Evolutionary conservation across 176 grass and related monocot genomes (phyloP).

Genomic region (Saccharum spontaneum): DNA sequence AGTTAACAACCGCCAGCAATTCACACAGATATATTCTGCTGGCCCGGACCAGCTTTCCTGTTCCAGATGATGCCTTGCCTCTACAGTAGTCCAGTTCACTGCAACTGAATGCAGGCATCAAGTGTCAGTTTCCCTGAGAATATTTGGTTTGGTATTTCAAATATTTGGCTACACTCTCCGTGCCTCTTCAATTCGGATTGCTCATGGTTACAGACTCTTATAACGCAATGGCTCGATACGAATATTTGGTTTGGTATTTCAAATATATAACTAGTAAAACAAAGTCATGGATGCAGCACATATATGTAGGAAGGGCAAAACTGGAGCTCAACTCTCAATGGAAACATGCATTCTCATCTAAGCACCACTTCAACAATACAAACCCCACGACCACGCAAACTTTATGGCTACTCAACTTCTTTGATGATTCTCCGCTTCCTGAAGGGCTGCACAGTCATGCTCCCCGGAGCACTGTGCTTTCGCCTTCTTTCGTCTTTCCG

Average conservation of each 20-base stretch:
- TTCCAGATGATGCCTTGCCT: too few species aligned
- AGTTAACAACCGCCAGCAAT: too few species aligned
- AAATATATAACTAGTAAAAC: not conserved
- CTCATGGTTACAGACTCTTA: not conserved
- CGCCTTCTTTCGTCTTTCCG: slow-evolving; percentile 60
- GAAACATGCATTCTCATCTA: not conserved
- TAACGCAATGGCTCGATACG: not conserved
- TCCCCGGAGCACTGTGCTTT: slow-evolving; percentile 81
- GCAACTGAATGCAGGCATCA: too few species aligned
- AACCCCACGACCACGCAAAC: not conserved
- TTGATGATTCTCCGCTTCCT: slow-evolving; percentile 91
- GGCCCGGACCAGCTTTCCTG: too few species aligned
- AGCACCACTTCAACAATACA: not conserved
- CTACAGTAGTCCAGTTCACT: too few species aligned
- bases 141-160: not conserved
- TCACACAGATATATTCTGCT: too few species aligned
- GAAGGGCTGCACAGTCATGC: slow-evolving; percentile 66
- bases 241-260: not conserved
- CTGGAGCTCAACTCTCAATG: not conserved
- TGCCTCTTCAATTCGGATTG: not conserved
- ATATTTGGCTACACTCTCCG: not conserved
- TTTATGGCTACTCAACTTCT: slow-evolving; percentile 58
- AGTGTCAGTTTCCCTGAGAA: not conserved
- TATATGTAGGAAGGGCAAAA: not conserved
- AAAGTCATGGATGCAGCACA: not conserved